Evolutionary conservation across 192 early-diverging fungal genomes (phyloP).

Genomic region (Chytriomyces confervae): DNA sequence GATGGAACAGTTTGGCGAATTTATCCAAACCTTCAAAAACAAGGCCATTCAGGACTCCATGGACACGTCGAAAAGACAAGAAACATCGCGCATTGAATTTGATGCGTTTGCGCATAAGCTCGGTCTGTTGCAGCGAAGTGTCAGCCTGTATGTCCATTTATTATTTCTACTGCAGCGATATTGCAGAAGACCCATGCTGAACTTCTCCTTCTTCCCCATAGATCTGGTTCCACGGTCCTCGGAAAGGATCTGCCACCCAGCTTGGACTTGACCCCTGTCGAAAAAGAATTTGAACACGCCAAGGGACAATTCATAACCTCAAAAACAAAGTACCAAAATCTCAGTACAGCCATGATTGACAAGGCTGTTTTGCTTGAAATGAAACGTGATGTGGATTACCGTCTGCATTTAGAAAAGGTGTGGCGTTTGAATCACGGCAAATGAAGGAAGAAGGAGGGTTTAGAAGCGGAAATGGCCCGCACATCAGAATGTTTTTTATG

Average conservation of each 20-base stretch:
- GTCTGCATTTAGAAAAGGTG: constrained; percentile 46
- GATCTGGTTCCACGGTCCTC: constrained; percentile 34
- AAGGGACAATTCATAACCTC: constrained; percentile 48
- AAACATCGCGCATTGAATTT: constrained; percentile 53
- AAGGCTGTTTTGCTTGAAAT: constrained; percentile 59
- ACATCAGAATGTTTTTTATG: not conserved
- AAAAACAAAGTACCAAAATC: constrained; percentile 51
- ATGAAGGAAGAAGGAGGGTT: not conserved
- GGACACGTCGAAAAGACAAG: constrained; percentile 55
- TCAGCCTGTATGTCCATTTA: constrained; percentile 13
- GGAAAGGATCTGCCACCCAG: constrained; percentile 34
- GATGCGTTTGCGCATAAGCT: constrained; percentile 51
- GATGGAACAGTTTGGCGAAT: constrained; percentile 45
- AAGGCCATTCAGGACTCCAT: constrained; percentile 59
- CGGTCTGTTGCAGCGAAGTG: constrained; percentile 37
- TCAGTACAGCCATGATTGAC: constrained; percentile 58
- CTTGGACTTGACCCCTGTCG: constrained; percentile 39
- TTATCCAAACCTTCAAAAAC: constrained; percentile 52
- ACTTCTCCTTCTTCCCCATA: not conserved
- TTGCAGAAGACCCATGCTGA: too few species aligned
- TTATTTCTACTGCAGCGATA: not conserved
- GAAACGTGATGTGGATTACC: constrained; percentile 59
- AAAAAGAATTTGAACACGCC: constrained; percentile 54
- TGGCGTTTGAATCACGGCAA: constrained; percentile 25
- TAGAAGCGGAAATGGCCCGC: not conserved